Base-by-base conservation (phyloP, 345 rosid genomes). In the Diplotaxis tenuifolia region DNA sequence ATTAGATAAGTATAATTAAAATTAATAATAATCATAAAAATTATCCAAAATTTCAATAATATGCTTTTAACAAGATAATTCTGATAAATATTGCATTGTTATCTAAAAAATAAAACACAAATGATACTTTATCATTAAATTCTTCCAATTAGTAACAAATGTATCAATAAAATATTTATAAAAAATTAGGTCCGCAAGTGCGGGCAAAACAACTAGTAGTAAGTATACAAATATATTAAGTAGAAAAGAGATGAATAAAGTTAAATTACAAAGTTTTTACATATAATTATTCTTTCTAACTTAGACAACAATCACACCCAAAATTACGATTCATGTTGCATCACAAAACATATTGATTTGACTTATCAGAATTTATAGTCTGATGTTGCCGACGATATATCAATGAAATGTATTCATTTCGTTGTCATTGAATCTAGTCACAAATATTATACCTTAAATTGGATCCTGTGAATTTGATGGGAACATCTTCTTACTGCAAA, bases 381-480 rank as follows among this genome's bases (percentile, higher is more conserved):
- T 21, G 59, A 54, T 22, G 59, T 22, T 54, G 14, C 59, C 22
- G 59, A 42, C 50, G 1, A 12, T 10, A 22, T 5, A 21, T 7
- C 28, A 53, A 53, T 53, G 58, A 21, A 53, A 21, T 54, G 59
- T 22, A 21, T 11, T 21, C 53, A 21, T 54, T 54, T 54, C 59
- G 11, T 54, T 53, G 58, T 22, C 58, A 54, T 5, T 54, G 59
- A 22, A 54, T 54, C 57, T 20, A 54, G 59, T 21, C 29, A 54
- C 59, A 54, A 11, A 54, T 5, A 12, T 54, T 29, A 56, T 38
- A 57, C 21, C 45, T 70, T 62, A 58, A 15, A 40, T 5, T 42
- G 73, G 42, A 58, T 19, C 57, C 60, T 58, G 65, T 69, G 73
- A 58, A 27, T 27, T 40, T 57, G 19, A 34, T 40, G 65, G 65